Evolutionary conservation across 1,284 basidiomycete species (phyloP).

Genomic region (Apiotrichum domesticum): DNA sequence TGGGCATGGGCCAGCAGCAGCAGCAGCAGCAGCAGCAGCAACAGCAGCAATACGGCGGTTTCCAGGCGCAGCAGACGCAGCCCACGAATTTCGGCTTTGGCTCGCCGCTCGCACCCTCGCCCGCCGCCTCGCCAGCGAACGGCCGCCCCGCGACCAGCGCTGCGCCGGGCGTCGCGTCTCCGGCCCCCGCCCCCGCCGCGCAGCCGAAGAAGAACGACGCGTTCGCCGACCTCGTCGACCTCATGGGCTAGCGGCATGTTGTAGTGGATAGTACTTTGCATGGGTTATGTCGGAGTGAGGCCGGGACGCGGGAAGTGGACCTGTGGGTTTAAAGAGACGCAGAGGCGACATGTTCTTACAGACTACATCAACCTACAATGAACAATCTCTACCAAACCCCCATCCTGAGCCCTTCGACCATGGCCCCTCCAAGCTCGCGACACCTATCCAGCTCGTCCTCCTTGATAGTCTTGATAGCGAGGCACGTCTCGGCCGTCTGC

Average conservation of each 20-base stretch:
- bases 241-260: constrained; percentile 28
- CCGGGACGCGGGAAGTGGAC: too few relatives aligned
- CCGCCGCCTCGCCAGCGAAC: not conserved
- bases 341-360: too few relatives aligned
- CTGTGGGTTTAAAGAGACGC: too few relatives aligned
- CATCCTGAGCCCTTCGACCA: constrained; percentile 13
- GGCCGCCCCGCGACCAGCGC: not conserved
- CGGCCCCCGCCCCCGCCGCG: constrained; percentile 12
- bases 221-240: constrained; percentile 46
- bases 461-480: constrained; percentile 9
- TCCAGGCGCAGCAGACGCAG: constrained; percentile 9
- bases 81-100: constrained; percentile 14
- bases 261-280: not conserved
- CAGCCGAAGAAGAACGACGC: constrained; percentile 42
- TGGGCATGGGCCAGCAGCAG: not conserved
- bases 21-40: constrained; percentile 1
- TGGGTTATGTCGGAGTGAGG: not conserved
- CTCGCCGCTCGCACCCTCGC: constrained; percentile 10
- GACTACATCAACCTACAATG: not conserved
- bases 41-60: constrained; percentile 1
- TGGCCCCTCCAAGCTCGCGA: constrained; percentile 7
- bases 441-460: constrained; percentile 8
- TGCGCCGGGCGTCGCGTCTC: not conserved
- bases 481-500: constrained; percentile 10
- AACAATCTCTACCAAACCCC: constrained; percentile 9